These are phyloP conservation scores for Sphaerobolus stellatus DNA, from an alignment of 1,284 basidiomycete genomes.

Conservation along the genomic window DNA sequence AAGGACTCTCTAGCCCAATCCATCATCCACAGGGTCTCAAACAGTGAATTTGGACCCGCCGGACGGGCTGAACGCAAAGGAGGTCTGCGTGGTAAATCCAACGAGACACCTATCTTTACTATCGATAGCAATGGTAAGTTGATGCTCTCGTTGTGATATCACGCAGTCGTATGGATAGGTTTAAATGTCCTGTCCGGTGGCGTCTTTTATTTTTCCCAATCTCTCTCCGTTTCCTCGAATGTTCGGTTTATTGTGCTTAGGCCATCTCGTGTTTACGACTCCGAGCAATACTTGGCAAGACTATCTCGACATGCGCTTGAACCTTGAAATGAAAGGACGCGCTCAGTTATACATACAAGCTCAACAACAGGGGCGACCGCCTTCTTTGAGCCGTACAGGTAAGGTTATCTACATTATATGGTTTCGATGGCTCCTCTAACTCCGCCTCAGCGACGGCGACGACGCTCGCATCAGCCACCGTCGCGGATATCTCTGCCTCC, in stretches of 20 bases:
- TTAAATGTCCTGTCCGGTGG: neutral
- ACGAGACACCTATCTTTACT: neutral
- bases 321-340: neutral
- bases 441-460: no score
- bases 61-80: slow-evolving; percentile 15
- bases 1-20: slow-evolving; percentile 28
- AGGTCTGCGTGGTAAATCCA: neutral
- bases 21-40: slow-evolving; percentile 28
- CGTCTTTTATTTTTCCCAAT: neutral
- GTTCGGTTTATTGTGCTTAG: neutral
- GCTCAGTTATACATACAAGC: no score
- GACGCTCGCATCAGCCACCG: no score
- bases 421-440: no score
- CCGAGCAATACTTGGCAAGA: slow-evolving; percentile 7
- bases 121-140: slow-evolving; percentile 3
- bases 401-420: no score
- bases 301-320: slow-evolving; percentile 3
- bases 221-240: neutral
- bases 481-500: no score
- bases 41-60: slow-evolving; percentile 26
- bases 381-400: no score
- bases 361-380: no score
- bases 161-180: neutral
- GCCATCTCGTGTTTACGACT: slow-evolving; percentile 5
- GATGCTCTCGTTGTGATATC: neutral